Evolutionary conservation across 371 early-diverging fungal species (phyloP).

Genomic region (Capillidium heterosporum): DNA sequence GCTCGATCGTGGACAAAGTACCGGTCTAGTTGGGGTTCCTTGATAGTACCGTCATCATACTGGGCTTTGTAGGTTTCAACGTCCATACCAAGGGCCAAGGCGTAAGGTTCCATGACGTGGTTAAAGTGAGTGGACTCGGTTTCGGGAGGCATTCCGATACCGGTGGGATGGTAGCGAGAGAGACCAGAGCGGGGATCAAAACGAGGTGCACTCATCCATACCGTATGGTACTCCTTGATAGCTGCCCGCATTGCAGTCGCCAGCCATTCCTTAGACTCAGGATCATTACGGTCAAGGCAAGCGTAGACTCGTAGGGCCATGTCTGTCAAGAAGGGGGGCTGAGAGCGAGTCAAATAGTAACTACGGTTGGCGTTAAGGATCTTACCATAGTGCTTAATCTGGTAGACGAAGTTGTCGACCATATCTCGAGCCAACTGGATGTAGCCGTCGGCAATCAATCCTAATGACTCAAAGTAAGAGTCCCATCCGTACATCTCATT

Average conservation of each 20-base stretch:
- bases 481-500: constrained; percentile 99
- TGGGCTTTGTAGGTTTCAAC: constrained; percentile 46
- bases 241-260: constrained; percentile 51
- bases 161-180: constrained; percentile 69
- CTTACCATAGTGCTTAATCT: constrained; percentile 93
- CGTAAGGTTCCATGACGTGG: constrained; percentile 73
- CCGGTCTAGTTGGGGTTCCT: constrained; percentile 70
- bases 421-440: constrained; percentile 72
- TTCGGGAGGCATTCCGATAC: constrained; percentile 91
- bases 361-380: constrained; percentile 94
- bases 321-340: constrained; percentile 95
- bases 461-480: constrained; percentile 83
- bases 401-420: constrained; percentile 91
- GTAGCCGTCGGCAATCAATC: constrained; percentile 67
- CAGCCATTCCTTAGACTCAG: constrained; percentile 56
- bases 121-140: constrained; percentile 90
- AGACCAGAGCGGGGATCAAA: constrained; percentile 59
- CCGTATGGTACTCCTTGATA: constrained; percentile 77
- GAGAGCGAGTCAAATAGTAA: constrained; percentile 89
- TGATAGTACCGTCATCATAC: constrained; percentile 43
- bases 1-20: constrained; percentile 96
- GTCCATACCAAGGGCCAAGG: constrained; percentile 36
- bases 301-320: constrained; percentile 77
- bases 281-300: constrained; percentile 24
- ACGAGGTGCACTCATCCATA: constrained; percentile 78